Percentiles rank a stretch among this genome's conserved stretches.
Conservation (phyloP, 441 rosid genomes). For the Mallotus japonicus region DNA sequence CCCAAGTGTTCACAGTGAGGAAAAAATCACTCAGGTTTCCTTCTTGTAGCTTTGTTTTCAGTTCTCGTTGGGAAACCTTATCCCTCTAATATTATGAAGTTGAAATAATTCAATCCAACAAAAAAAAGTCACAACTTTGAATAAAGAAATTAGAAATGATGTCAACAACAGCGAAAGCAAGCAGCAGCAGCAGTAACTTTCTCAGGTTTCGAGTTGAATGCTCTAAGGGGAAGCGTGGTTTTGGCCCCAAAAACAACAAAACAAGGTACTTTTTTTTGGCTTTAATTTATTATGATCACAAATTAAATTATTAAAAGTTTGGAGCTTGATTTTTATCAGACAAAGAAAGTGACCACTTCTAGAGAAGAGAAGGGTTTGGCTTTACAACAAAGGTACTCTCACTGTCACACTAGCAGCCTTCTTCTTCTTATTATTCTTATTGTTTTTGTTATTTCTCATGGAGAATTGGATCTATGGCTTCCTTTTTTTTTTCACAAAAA, state of each 20-base stretch:
- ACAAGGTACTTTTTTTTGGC: slow-evolving; percentile 10
- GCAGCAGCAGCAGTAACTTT: slow-evolving; percentile 7
- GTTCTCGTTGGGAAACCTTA: not conserved
- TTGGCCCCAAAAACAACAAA: slow-evolving; percentile 34
- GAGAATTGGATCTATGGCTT: not conserved
- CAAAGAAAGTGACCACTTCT: slow-evolving; percentile 8
- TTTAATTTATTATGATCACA: too few species aligned
- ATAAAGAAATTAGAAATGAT: not conserved
- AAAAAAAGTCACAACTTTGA: not conserved
- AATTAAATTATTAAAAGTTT: not conserved
- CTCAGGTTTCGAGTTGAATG: slow-evolving; percentile 25
- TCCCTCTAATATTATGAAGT: not conserved
- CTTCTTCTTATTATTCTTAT: too few species aligned
- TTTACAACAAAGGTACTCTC: slow-evolving; percentile 15
- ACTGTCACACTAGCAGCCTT: too few species aligned
- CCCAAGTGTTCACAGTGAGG: too few species aligned
- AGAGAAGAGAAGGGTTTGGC: slow-evolving; percentile 19
- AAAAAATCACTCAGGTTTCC: too few species aligned
- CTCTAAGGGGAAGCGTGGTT: slow-evolving; percentile 39
- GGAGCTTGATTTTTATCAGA: not conserved
- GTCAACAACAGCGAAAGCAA: slow-evolving; percentile 12
- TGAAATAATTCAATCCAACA: not conserved
- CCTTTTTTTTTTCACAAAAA: not conserved
- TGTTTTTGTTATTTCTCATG: too few species aligned
- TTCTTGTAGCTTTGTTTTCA: too few species aligned